Evolutionary conservation across 768 basidiomycete genomes (phyloP).

Genomic region (Tremella fuciformis): DNA sequence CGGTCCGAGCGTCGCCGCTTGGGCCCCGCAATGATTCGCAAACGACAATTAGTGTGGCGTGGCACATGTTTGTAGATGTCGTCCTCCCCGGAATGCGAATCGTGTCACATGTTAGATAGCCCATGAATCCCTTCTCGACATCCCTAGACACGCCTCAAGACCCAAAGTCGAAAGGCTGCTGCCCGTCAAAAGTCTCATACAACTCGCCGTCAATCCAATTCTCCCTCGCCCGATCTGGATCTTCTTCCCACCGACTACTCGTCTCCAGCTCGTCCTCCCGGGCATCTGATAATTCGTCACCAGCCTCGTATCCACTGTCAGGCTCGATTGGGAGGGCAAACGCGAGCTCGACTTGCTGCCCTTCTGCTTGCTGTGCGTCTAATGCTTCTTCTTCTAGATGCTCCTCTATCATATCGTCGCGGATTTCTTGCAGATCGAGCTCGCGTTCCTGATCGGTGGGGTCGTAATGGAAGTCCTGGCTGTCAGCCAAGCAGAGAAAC

Average conservation of each 20-base stretch:
- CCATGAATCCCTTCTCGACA: no score
- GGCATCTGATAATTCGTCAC: background rate
- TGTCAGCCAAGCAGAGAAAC: background rate
- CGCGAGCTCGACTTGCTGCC: background rate
- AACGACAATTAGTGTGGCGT: no score
- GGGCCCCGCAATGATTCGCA: no score
- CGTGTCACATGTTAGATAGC: no score
- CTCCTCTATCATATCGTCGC: constrained; percentile 6
- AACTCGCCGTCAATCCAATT: no score
- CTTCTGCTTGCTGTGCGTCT: background rate
- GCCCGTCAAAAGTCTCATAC: no score
- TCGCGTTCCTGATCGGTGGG: background rate
- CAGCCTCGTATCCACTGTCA: constrained; percentile 5
- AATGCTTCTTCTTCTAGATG: constrained; percentile 3
- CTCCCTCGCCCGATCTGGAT: background rate
- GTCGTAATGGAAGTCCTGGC: constrained; percentile 17
- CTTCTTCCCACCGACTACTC: background rate
- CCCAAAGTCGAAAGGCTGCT: no score
- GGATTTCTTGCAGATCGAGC: background rate
- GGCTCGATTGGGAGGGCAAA: constrained; percentile 1
- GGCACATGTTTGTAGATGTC: no score
- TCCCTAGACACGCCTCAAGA: no score
- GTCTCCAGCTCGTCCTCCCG: background rate
- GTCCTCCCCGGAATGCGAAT: no score
- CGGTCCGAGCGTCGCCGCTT: no score